Base-by-base conservation (phyloP, 176 grass and related monocot species). In the Calamus simplicifolius region DNA sequence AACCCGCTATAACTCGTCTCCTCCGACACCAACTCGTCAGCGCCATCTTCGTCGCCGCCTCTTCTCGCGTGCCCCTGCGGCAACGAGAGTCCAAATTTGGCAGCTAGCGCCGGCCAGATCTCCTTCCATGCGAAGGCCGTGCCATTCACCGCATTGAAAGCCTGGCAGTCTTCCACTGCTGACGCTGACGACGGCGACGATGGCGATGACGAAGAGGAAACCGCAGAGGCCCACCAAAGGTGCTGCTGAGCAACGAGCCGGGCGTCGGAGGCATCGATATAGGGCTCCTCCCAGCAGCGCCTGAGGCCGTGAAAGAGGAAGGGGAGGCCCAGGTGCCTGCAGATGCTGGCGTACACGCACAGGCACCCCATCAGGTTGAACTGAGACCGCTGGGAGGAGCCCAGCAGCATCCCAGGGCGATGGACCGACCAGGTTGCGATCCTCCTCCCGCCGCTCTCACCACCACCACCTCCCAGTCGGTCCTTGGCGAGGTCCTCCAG, bases 121-220 rank as follows among this genome's bases (percentile, higher is more conserved):
- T 78, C 56, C 67, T 78, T 78, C 75, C 75, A 78, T 21, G 69
- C 71, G 51, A 78, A 78, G 19, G 67, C 30, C 10, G 52, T 17
- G 1, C 23, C 55, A 13, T 78, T 19, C 0, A 78, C 51, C 16
- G 58, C 52, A 12, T 78, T 78, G 56, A 78, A 78, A 19, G 75
- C 67, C 56, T 78, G 57, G 5, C 50, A 18, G 1, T 56, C 63
- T 13, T 23, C 21, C 0, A 2, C 5, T 25, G 18, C 17, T 4
- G 17, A 30, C 3, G 51, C 49, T 5, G 19, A 57, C 14, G 31
- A 35, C 8, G 30, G 1, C 8, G 31, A 10, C 12, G 35, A 43
- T 5, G 35, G 8, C 2, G 35, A 43, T 2, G 35, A 8, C 10
- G 35, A 43, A 43, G 35, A 2, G 10, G 35, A 12, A 12, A 12